These are phyloP conservation scores for Allium fistulosum DNA, from an alignment of 106 monocot species.

Conservation along the genomic window DNA sequence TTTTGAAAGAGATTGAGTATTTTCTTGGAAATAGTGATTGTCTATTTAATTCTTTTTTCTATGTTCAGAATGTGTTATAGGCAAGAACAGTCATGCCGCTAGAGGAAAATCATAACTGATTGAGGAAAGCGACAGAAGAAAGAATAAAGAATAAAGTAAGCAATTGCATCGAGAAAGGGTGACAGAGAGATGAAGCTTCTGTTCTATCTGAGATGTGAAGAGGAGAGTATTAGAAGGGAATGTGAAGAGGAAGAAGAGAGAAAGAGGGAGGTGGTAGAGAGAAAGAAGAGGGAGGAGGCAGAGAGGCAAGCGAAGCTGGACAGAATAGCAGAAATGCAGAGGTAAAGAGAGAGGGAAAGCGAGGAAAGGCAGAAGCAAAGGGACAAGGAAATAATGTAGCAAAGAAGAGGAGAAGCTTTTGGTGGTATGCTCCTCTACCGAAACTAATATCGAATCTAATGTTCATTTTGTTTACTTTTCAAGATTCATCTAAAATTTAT, in stretches of 20 bases:
- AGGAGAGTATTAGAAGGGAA: slow-evolving; percentile 51
- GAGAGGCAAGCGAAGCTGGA: slow-evolving; percentile 44
- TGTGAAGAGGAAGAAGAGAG: slow-evolving; percentile 82
- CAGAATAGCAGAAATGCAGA: slow-evolving; percentile 61
- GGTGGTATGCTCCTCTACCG: no score
- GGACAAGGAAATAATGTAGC: slow-evolving; percentile 78
- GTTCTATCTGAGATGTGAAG: slow-evolving; percentile 59
- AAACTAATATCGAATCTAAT: no score
- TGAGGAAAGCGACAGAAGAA: slow-evolving; percentile 38
- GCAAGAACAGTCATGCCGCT: slow-evolving; percentile 38
- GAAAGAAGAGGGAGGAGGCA: slow-evolving; percentile 77
- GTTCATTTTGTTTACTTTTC: no score
- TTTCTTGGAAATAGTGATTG: neutral
- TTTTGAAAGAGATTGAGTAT: slow-evolving; percentile 72
- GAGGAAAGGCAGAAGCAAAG: no score
- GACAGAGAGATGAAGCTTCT: slow-evolving; percentile 82
- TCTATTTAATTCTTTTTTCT: neutral
- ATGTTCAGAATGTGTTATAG: slow-evolving; percentile 44
- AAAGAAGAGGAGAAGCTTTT: slow-evolving; percentile 41
- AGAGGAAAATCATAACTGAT: slow-evolving; percentile 46
- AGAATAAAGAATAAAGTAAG: slow-evolving; percentile 46
- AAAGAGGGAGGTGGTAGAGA: slow-evolving; percentile 84
- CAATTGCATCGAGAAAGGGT: slow-evolving; percentile 28
- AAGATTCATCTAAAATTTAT: no score
- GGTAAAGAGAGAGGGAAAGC: no score